Conservation (phyloP, 2,329 filamentous ascomycete genomes). For the Coniochaeta sp. region DNA sequence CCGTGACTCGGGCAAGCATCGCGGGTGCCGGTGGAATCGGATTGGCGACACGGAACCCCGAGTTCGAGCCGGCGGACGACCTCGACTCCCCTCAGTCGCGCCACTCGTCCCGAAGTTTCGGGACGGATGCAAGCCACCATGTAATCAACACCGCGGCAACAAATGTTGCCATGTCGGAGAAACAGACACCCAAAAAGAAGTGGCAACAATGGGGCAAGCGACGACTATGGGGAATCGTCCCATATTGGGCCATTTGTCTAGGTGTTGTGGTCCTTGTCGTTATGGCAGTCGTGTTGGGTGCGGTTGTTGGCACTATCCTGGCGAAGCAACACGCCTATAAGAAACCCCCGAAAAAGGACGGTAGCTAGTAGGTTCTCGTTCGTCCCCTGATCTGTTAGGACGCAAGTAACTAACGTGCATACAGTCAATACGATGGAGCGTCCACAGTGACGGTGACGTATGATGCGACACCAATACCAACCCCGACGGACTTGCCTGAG, state of each 20-base stretch:
- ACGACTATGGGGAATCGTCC: slow-evolving; percentile 51
- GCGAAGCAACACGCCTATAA: slow-evolving; percentile 17
- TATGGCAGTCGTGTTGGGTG: slow-evolving; percentile 47
- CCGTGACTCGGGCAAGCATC: slow-evolving; percentile 21
- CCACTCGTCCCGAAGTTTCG: slow-evolving; percentile 43
- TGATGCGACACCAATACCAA: slow-evolving; percentile 43
- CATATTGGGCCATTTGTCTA: slow-evolving; percentile 53
- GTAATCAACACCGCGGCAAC: slow-evolving; percentile 45
- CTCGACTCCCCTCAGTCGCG: slow-evolving; percentile 41
- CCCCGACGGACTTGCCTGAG: slow-evolving; percentile 41
- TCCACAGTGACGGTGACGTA: slow-evolving; percentile 27
- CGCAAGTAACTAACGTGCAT: slow-evolving; percentile 7
- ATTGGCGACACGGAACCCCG: slow-evolving; percentile 52
- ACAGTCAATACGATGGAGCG: background rate
- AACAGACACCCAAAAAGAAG: slow-evolving; percentile 34
- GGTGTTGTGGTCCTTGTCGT: slow-evolving; percentile 39
- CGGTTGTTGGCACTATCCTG: slow-evolving; percentile 44
- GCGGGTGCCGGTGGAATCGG: slow-evolving; percentile 55
- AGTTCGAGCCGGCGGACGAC: slow-evolving; percentile 53
- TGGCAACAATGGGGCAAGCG: slow-evolving; percentile 47
- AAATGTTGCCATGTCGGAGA: slow-evolving; percentile 31
- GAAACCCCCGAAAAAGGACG: slow-evolving; percentile 13
- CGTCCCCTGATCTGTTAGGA: background rate
- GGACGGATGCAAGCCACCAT: slow-evolving; percentile 41
- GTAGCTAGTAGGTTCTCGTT: slow-evolving; percentile 15